These are phyloP conservation scores for Parastagonospora avenae DNA, from an alignment of 2,329 filamentous ascomycete species.

Conservation along the genomic window DNA sequence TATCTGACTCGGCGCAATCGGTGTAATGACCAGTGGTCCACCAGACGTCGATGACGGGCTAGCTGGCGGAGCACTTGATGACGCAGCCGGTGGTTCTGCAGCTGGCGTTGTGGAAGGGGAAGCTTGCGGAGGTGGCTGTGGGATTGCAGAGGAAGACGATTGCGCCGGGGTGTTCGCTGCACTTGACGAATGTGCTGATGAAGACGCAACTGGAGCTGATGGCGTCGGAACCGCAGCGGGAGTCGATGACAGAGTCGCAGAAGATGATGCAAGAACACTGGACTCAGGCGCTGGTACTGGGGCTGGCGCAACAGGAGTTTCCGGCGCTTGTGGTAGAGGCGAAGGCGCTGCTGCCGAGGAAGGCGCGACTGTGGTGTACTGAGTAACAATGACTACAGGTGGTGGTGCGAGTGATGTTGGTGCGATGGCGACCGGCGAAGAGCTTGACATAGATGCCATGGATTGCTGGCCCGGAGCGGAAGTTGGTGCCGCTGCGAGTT, in stretches of 20 bases:
- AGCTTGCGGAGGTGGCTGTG: background rate
- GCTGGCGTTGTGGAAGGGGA: background rate
- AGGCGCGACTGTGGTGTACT: conserved; percentile 35
- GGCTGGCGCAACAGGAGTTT: background rate
- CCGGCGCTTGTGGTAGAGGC: conserved; percentile 1
- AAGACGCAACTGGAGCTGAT: background rate
- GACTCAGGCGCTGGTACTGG: background rate
- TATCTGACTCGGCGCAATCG: conserved; percentile 37
- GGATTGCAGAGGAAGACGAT: background rate
- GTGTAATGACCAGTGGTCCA: conserved; percentile 38
- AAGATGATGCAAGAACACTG: background rate
- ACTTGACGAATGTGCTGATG: background rate
- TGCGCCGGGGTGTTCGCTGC: background rate
- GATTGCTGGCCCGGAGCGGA: conserved; percentile 3
- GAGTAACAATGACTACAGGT: conserved; percentile 32
- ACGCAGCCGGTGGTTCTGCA: background rate
- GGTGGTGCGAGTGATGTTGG: conserved; percentile 24
- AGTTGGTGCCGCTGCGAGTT: background rate
- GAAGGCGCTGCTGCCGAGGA: conserved; percentile 5
- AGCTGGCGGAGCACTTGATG: conserved; percentile 1
- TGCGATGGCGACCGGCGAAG: conserved; percentile 4
- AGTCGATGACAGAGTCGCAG: background rate
- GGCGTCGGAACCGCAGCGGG: background rate
- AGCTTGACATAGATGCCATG: background rate
- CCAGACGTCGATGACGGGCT: conserved; percentile 21